These are phyloP conservation scores for Primulina tabacum DNA, from an alignment of 257 asterid genomes.

Conservation along the genomic window DNA sequence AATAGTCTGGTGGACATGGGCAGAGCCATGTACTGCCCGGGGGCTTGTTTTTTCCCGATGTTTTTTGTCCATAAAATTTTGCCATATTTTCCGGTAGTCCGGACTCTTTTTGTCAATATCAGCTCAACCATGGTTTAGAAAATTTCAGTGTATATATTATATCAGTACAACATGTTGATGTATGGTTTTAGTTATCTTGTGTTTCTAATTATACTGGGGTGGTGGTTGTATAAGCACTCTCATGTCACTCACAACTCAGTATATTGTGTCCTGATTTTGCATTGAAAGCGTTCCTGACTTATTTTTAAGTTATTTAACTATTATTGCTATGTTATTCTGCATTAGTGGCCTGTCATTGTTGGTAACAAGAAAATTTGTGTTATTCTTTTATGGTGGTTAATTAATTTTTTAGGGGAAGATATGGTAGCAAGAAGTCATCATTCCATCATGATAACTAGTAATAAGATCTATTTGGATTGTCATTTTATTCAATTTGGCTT, in stretches of 20 bases:
- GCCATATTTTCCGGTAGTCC: too few species aligned
- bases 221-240: not conserved
- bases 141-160: too few species aligned
- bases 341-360: conserved; percentile 11
- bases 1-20: not conserved
- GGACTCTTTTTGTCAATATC: too few species aligned
- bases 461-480: conserved; percentile 4
- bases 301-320: not conserved
- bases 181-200: conserved; percentile 1
- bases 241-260: not conserved
- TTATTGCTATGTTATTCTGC: not conserved
- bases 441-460: not conserved
- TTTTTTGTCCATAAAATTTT: too few species aligned
- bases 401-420: conserved; percentile 5
- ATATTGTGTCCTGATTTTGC: not conserved
- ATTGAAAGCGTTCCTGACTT: not conserved
- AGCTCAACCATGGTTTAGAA: too few species aligned
- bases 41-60: too few species aligned
- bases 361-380: not conserved
- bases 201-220: not conserved
- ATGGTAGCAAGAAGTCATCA: conserved; percentile 7
- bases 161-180: not conserved
- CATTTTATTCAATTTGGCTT: conserved; percentile 1
- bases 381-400: not conserved
- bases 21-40: too few species aligned